Evolutionary conservation across 441 rosid species (phyloP), one percentile per base, ranked within the genome.

Genomic region (Brassica balearica): DNA sequence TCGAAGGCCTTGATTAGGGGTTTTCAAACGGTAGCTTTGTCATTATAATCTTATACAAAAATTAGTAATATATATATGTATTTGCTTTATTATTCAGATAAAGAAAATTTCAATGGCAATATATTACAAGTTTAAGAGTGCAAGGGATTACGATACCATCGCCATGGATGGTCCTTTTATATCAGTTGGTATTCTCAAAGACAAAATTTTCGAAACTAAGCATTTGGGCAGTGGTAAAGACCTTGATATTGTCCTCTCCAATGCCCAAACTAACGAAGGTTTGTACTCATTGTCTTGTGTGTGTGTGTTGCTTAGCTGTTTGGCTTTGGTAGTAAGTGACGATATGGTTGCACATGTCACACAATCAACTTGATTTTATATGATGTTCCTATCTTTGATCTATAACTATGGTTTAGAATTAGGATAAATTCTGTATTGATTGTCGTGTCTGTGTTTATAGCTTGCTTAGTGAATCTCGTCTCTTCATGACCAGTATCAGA

Each of bases 71-170:
- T 63, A 68, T 63, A 56, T 70, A 64, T 80, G 68, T 80, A 74
- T 80, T 80, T 80, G 72, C 1, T 79, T 80, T 69, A 74, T 69
- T 65, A 80, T 80, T 80, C 82, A 80, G 79, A 80, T 69, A 77
- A 71, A 55, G 2, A 65, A 58, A 55, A 4, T 58, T 64, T 68
- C 76, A 74, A 96, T 96, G 99, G 97, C 99, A 79, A 96, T 96
- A 53, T 92, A 94, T 88, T 96, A 94, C 89, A 96, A 96, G 85
- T 96, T 94, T 88, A 94, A 96, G 95, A 96, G 99, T 91, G 99
- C 99, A 75, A 88, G 87, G 92, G 97, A 88, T 84, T 96, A 87
- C 84, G 97, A 96, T 90, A 89, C 98, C 64, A 86, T 96, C 58
- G 69, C 91, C 70, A 85, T 96, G 98, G 98, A 94, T 83, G 99